A percentile compares a stretch with the other conserved stretches of the same genome.
Evolutionary conservation across 1,284 basidiomycete species (phyloP).

Genomic region (Puccinia hordei): DNA sequence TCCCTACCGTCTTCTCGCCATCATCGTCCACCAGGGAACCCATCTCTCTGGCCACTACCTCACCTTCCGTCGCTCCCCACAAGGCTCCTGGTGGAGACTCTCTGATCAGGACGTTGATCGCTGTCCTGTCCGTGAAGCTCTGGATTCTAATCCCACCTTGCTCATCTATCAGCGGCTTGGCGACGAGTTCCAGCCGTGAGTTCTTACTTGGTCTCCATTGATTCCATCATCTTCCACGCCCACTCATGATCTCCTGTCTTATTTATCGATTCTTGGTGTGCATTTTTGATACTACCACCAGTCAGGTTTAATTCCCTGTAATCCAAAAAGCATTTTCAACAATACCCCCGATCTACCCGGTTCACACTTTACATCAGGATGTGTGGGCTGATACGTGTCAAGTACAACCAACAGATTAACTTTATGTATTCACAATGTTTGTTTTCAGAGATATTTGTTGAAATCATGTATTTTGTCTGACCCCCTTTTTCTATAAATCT

Average conservation of each 20-base stretch:
- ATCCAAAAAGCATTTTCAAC: neutral
- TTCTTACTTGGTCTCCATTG: neutral
- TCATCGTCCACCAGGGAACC: constrained; percentile 85
- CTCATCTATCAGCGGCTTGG: constrained; percentile 75
- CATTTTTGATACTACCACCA: too few relatives aligned
- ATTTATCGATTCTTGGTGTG: neutral
- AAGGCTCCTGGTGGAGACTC: constrained; percentile 72
- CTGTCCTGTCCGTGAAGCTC: constrained; percentile 72
- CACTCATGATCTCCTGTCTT: neutral
- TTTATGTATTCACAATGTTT: too few relatives aligned
- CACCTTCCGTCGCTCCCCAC: constrained; percentile 78
- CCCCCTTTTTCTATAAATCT: too few relatives aligned
- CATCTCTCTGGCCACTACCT: constrained; percentile 90
- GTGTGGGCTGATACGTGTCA: too few relatives aligned
- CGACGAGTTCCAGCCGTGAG: neutral
- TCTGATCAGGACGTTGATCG: constrained; percentile 81
- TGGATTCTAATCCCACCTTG: constrained; percentile 78
- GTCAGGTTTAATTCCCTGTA: neutral
- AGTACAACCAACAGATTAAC: too few relatives aligned
- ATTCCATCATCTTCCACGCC: neutral
- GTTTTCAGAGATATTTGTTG: too few relatives aligned
- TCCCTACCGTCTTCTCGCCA: constrained; percentile 65
- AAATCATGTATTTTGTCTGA: too few relatives aligned
- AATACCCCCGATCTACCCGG: neutral
- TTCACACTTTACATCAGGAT: too few relatives aligned